These are phyloP conservation scores for Globisporangium polare DNA, from an alignment of 352 stramenopile species.

Conservation along the genomic window DNA sequence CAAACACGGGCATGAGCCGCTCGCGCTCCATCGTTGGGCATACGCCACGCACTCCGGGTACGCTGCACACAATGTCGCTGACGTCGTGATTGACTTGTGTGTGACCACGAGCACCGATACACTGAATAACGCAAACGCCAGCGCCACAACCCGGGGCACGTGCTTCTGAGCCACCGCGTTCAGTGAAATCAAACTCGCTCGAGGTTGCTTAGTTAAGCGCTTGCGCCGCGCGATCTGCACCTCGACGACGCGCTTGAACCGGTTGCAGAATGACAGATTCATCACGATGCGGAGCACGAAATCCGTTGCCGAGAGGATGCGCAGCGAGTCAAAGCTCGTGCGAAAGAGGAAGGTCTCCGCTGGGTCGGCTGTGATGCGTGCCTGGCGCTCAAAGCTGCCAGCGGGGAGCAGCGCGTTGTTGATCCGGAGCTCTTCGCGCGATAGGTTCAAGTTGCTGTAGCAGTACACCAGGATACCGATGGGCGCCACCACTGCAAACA, in stretches of 20 bases:
- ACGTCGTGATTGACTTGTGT: constrained; percentile 8
- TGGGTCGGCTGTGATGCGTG: constrained; percentile 22
- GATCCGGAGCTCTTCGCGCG: constrained; percentile 19
- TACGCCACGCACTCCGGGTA: constrained; percentile 27
- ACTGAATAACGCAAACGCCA: constrained; percentile 17
- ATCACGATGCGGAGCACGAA: constrained; percentile 11
- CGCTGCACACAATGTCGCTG: constrained; percentile 8
- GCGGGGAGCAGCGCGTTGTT: constrained; percentile 22
- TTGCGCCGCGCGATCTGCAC: constrained; percentile 11
- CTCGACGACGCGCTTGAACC: constrained; percentile 27
- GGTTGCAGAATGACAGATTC: background rate
- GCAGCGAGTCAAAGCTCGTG: constrained; percentile 29
- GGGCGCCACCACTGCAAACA: constrained; percentile 23
- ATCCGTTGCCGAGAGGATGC: constrained; percentile 20
- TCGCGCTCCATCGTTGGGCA: constrained; percentile 15
- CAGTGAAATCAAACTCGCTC: background rate
- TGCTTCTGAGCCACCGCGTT: background rate
- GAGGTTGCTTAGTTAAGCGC: background rate
- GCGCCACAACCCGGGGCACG: background rate
- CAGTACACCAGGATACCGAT: constrained; percentile 23
- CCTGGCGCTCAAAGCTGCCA: constrained; percentile 29
- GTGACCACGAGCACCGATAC: constrained; percentile 6
- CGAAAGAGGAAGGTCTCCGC: constrained; percentile 24
- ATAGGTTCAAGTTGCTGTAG: constrained; percentile 25
- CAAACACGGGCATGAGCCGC: constrained; percentile 24